A percentile compares a stretch with the other conserved stretches of the same genome.
These are phyloP conservation scores for Lactifluus hygrophoroides DNA, from an alignment of 768 basidiomycete genomes.

Conservation along the genomic window DNA sequence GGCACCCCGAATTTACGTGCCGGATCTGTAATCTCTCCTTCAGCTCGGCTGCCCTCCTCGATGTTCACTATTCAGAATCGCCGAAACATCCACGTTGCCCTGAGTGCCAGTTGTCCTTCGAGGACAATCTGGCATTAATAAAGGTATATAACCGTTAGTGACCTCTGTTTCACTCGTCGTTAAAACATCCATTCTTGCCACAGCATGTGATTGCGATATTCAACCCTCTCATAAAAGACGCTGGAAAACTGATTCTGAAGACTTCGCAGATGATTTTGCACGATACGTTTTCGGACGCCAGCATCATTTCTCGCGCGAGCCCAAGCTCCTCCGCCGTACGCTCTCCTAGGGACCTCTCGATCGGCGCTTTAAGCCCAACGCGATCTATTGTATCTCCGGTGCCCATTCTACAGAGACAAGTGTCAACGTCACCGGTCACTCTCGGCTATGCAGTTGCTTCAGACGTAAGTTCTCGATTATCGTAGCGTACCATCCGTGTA, in stretches of 20 bases:
- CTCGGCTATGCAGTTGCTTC: not conserved
- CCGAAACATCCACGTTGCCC: conserved; percentile 38
- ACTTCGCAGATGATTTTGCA: conserved; percentile 17
- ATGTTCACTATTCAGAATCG: conserved; percentile 25
- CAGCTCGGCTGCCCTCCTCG: conserved; percentile 10
- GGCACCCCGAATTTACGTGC: conserved; percentile 14
- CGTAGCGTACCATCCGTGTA: not conserved
- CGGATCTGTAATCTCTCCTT: conserved; percentile 10
- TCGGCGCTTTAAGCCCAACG: not conserved
- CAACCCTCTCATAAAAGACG: conserved; percentile 17
- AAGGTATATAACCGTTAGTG: conserved; percentile 26
- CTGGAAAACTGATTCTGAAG: conserved; percentile 16
- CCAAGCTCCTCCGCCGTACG: conserved; percentile 8
- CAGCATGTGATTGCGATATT: conserved; percentile 20
- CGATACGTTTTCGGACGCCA: conserved; percentile 2
- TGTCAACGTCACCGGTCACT: not conserved
- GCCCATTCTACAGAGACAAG: not conserved
- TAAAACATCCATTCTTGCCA: not conserved
- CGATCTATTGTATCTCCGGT: conserved; percentile 2
- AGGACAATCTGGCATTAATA: conserved; percentile 31
- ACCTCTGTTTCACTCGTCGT: not conserved
- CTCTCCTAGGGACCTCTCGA: not conserved
- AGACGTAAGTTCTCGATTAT: not conserved
- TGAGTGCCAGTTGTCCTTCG: conserved; percentile 36
- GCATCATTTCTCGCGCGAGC: not conserved